A percentile compares a stretch with the other conserved stretches of the same genome.
Conservation (phyloP, 371 early-diverging fungal species). For the Rhizopus arrhizus region DNA sequence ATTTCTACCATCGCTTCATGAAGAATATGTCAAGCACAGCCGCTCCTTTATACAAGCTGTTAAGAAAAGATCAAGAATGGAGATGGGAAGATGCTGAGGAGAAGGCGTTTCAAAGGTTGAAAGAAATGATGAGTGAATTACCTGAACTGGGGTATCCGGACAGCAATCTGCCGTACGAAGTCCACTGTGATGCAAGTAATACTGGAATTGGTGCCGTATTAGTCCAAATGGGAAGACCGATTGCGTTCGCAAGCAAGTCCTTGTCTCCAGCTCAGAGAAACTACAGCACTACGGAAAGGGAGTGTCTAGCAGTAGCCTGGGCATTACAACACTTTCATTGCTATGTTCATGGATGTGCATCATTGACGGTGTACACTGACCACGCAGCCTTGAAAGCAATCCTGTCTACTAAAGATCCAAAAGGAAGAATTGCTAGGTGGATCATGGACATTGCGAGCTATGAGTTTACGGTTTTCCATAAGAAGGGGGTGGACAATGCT, state of each 20-base stretch:
- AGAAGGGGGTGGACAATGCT: not conserved
- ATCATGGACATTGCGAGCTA: constrained; percentile 2
- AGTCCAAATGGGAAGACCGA: constrained; percentile 3
- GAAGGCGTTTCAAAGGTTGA: too few relatives aligned
- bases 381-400: not conserved
- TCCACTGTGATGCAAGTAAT: too few relatives aligned
- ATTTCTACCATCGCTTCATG: too few relatives aligned
- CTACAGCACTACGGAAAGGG: constrained; percentile 5
- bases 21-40: too few relatives aligned
- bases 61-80: too few relatives aligned
- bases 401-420: not conserved
- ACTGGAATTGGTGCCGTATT: too few relatives aligned
- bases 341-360: constrained; percentile 8
- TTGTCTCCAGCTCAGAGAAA: constrained; percentile 1
- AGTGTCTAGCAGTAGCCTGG: constrained; percentile 9
- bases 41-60: too few relatives aligned
- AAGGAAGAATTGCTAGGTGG: not conserved
- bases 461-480: constrained; percentile 5
- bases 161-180: too few relatives aligned
- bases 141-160: too few relatives aligned
- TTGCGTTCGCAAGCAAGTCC: not conserved
- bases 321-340: not conserved
- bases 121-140: too few relatives aligned
- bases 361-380: not conserved
- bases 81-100: too few relatives aligned